Percentiles rank a stretch among this genome's conserved stretches.
These are phyloP conservation scores for Kwoniella botswanensis DNA, from an alignment of 768 basidiomycete species.

Conservation along the genomic window DNA sequence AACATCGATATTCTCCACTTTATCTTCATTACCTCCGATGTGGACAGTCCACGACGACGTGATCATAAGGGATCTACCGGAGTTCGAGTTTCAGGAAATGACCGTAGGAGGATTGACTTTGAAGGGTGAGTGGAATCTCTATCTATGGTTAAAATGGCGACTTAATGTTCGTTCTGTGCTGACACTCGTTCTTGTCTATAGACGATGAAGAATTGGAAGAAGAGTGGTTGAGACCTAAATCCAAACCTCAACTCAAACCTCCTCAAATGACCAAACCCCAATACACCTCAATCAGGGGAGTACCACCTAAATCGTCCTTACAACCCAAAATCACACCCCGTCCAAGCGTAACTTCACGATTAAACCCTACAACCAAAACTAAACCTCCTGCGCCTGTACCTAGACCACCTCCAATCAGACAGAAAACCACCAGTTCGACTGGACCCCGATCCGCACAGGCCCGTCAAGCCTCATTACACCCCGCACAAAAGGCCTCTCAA, in stretches of 20 bases:
- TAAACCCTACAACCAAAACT: not conserved
- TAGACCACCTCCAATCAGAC: constrained; percentile 13
- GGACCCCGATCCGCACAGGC: not conserved
- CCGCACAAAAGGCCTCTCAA: not conserved
- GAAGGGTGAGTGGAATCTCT: constrained; percentile 4
- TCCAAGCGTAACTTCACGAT: not conserved
- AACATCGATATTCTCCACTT: constrained; percentile 9
- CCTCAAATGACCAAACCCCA: not conserved
- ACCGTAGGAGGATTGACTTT: not conserved
- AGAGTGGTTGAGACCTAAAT: constrained; percentile 21
- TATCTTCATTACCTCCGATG: constrained; percentile 14
- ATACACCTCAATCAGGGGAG: not conserved
- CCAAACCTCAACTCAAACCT: not conserved
- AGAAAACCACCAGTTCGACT: not conserved
- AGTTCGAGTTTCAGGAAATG: constrained; percentile 4
- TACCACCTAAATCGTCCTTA: not conserved
- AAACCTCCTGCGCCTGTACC: constrained; percentile 15
- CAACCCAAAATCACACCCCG: not conserved
- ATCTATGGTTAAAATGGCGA: too few relatives aligned
- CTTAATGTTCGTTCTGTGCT: not conserved
- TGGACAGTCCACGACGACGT: constrained; percentile 16
- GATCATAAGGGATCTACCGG: constrained; percentile 9
- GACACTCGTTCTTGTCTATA: not conserved
- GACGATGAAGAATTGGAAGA: constrained; percentile 27
- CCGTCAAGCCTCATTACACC: too few relatives aligned